Base-by-base conservation (phyloP, 805 yeast species). In the Tetrapisispora iriomotensis region DNA sequence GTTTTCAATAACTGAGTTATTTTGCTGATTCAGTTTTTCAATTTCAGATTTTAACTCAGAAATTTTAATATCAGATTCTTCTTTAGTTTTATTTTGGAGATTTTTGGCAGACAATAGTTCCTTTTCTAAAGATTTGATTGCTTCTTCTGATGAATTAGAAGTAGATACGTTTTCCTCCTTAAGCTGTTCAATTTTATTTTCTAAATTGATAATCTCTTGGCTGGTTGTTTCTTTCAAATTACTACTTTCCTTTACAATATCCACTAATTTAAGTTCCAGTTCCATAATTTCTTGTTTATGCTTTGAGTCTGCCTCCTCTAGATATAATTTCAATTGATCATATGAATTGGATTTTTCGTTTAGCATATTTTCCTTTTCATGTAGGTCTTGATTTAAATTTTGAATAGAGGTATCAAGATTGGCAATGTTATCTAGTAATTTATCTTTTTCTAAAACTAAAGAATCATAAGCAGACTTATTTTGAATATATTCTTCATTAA, bases 11-110 rank as follows among this genome's bases (percentile, higher is more conserved):
- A 4, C 4, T 19, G 6, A 17, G 29, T 24, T 7, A 22, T 13
- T 21, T 24, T 14, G 29, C 17, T 22, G 2, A 20, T 18, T 23
- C 20, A 20, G 26, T 15, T 40, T 24, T 9, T 23, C 22, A 13
- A 42, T 21, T 36, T 36, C 15, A 18, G 30, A 7, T 18, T 42
- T 36, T n/a, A 41, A 28, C n/a, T 46, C 36, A 6, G 39, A 27
- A 2, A 40, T 17, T 14, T 42, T 26, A 9, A 32, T 33, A 18
- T 38, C 23, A 8, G 38, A 25, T 2, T 15, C 10, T 20, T 8
- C 7, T 30, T 19, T 10, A 20, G 10, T 8, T 4, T 5, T 4
- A 12, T 30, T 3, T 31, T 25, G n/a, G 28, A 8, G 8, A 25
- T 6, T 25, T 25, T n/a, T n/a, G n/a, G n/a, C n/a, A n/a, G n/a